phyloP scores from a whole-genome alignment of 176 grass and related monocot species.

The Carex littledalei region DNA sequence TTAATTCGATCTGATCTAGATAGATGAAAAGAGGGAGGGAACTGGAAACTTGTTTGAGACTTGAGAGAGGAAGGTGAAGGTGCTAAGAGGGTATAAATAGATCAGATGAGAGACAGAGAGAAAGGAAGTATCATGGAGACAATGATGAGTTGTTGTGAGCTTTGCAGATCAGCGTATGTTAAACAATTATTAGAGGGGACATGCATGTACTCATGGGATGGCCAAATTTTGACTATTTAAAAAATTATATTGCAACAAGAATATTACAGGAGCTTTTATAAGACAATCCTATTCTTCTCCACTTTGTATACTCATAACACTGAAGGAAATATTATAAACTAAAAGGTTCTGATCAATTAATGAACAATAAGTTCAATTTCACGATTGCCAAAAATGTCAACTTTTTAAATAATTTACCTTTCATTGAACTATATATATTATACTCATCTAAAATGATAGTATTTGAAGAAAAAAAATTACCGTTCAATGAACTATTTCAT shows the following conservation, averaged over 20 bases:
- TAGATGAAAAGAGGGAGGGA: slow-evolving; percentile 27
- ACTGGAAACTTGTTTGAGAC: slow-evolving; percentile 8
- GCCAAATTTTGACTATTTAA: slow-evolving; percentile 25
- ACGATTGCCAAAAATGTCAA: not conserved
- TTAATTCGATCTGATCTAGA: not conserved
- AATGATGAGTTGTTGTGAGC: slow-evolving; percentile 74
- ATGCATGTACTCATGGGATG: slow-evolving; percentile 26
- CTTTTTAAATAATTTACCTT: not conserved
- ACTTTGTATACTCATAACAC: not conserved
- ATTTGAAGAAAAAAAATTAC: not conserved
- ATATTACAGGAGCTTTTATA: slow-evolving; percentile 4
- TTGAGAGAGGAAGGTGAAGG: slow-evolving; percentile 26
- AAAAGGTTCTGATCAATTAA: not conserved
- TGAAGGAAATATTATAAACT: not conserved
- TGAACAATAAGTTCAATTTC: not conserved
- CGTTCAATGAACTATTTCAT: not conserved
- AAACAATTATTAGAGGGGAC: slow-evolving; percentile 26
- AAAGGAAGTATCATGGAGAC: slow-evolving; percentile 43
- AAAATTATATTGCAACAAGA: not conserved
- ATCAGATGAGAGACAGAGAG: not conserved
- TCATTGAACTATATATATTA: not conserved
- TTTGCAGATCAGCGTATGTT: slow-evolving; percentile 31
- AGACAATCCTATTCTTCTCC: slow-evolving; percentile 6
- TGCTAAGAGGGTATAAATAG: slow-evolving; percentile 64
- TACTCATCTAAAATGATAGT: not conserved